These are phyloP conservation scores for Mycena belliarum DNA, from an alignment of 768 basidiomycete species.

Conservation along the genomic window DNA sequence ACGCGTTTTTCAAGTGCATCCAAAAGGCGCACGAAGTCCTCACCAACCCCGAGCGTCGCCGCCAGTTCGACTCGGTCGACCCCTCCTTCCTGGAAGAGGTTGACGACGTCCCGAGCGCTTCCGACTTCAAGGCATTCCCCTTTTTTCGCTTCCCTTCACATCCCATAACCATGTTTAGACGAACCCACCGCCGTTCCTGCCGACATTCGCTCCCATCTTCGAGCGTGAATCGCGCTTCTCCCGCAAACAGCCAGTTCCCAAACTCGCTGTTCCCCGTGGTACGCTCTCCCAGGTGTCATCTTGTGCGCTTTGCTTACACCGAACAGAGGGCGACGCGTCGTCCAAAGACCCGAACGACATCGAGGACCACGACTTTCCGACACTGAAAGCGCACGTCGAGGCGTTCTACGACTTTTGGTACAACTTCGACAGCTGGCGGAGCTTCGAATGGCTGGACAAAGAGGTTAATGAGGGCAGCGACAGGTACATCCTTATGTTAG, in stretches of 20 bases:
- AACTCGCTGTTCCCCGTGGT: constrained; percentile 54
- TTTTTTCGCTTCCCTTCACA: not conserved
- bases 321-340: constrained; percentile 2
- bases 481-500: constrained; percentile 50
- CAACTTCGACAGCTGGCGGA: constrained; percentile 98
- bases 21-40: constrained; percentile 97
- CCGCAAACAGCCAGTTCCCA: constrained; percentile 77
- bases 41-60: constrained; percentile 79
- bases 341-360: constrained; percentile 21
- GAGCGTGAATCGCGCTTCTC: constrained; percentile 94
- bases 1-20: constrained; percentile 99
- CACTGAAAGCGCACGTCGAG: constrained; percentile 82
- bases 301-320: not conserved
- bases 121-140: constrained; percentile 53
- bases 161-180: constrained; percentile 39
- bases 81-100: constrained; percentile 72
- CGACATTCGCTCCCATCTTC: constrained; percentile 77
- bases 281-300: not conserved
- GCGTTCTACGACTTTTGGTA: constrained; percentile 99
- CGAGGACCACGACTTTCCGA: constrained; percentile 27
- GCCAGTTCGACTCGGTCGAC: constrained; percentile 97
- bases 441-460: constrained; percentile 98
- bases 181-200: constrained; percentile 58
- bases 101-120: constrained; percentile 70
- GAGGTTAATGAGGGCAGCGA: constrained; percentile 98